Conservation (phyloP, 2,329 filamentous ascomycete species). For the Malbranchea cinnamomea region DNA sequence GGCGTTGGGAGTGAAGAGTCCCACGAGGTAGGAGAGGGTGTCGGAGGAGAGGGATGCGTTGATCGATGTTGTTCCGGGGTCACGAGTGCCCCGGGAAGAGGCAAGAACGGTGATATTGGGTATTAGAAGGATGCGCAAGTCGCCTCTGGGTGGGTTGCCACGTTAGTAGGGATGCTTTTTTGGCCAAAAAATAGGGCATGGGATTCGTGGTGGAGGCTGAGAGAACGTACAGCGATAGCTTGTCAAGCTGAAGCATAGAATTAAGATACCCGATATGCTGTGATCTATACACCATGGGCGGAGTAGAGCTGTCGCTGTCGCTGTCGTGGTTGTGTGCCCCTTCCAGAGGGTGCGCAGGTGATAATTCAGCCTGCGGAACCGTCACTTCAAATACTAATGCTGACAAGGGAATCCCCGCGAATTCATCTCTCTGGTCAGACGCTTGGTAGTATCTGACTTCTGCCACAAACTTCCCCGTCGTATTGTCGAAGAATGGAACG, state of each 20-base stretch:
- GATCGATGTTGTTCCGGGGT: conserved; percentile 10
- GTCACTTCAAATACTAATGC: conserved; percentile 17
- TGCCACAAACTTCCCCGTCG: conserved; percentile 57
- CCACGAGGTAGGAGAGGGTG: conserved; percentile 23
- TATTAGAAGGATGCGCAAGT: conserved; percentile 17
- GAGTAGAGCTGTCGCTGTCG: too few relatives aligned
- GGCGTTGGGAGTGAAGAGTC: conserved; percentile 15
- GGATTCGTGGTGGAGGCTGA: not conserved
- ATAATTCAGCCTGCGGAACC: conserved; percentile 13
- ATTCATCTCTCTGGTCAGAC: conserved; percentile 38
- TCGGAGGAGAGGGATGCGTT: conserved; percentile 19
- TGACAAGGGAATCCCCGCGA: conserved; percentile 25
- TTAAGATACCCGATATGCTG: conserved; percentile 19
- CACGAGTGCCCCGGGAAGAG: conserved; percentile 14
- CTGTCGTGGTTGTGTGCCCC: conserved; percentile 5
- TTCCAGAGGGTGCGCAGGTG: conserved; percentile 9
- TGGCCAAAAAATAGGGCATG: not conserved
- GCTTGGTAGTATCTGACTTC: conserved; percentile 63
- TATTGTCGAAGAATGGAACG: conserved; percentile 49
- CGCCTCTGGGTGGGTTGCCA: not conserved
- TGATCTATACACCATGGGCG: conserved; percentile 18
- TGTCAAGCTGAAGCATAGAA: conserved; percentile 13
- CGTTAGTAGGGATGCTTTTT: not conserved
- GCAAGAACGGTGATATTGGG: conserved; percentile 21
- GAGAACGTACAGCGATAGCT: conserved; percentile 15